Percentiles rank a stretch among this genome's conserved stretches.
Evolutionary conservation across 2,329 filamentous ascomycete genomes (phyloP).

Genomic region (Alternaria sp.): DNA sequence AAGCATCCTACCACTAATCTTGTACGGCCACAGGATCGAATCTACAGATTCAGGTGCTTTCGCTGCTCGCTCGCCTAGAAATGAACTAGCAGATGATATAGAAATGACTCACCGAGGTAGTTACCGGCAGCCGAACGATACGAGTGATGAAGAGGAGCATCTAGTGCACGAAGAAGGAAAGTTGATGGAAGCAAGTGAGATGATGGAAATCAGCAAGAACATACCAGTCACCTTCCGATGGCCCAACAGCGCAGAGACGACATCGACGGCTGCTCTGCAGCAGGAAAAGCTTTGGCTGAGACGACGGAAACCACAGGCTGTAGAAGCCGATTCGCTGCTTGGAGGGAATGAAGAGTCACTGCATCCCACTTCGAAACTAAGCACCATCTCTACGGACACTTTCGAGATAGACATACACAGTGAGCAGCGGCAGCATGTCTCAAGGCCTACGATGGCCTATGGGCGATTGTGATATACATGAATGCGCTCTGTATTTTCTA

Average conservation of each 20-base stretch:
- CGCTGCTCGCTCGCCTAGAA: not conserved
- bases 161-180: not conserved
- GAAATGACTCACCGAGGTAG: not conserved
- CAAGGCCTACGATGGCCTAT: not conserved
- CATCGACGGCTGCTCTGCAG: not conserved
- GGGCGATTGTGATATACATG: not conserved
- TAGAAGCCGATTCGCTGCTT: not conserved
- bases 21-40: not conserved
- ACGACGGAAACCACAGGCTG: not conserved
- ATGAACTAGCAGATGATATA: not conserved
- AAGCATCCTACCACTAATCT: not conserved
- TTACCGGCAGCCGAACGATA: not conserved
- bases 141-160: not conserved
- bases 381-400: not conserved
- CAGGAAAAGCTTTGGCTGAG: not conserved
- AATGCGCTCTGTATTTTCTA: not conserved
- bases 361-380: not conserved
- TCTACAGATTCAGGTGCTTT: not conserved
- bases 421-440: not conserved
- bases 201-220: not conserved
- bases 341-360: not conserved
- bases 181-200: not conserved
- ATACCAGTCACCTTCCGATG: not conserved
- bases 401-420: not conserved
- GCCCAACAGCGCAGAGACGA: not conserved